Base-by-base conservation (phyloP, 1,139 yeast species). In the Saccharomycopsis crataegensis region DNA sequence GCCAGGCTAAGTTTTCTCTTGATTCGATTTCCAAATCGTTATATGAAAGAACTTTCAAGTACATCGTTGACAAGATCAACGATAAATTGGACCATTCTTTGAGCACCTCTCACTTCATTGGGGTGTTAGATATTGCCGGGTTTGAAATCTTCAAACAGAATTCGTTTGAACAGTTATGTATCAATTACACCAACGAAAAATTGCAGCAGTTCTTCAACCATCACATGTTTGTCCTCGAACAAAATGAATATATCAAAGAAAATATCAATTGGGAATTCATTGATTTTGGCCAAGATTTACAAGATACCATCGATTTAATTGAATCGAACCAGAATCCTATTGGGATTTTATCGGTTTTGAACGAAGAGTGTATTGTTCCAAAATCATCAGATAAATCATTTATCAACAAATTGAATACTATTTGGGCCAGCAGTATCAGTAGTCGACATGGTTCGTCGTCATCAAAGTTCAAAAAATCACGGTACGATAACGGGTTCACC, bases 141-240 rank as follows among this genome's bases (percentile, higher is more conserved):
- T 94, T 93, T 70, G 99, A 94, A 70, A 93, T 93, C 57, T 94
- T 94, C 66, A 83, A 88, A 56, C 78, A 79, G 57, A 94, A 94
- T 65, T 88, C 96, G 1, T 93, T 94, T 67, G 99, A 94, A 67
- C 99, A 94, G 69, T 76, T 94, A 46, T 93, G 99, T 70, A 94
- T 94, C 65, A 94, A 94, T 65, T 93, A 88, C 67, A 93, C 99
- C 50, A 94, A 94, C 68, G 99, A 94, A 69, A 90, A 88, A 65
- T 74, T 94, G 48, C 99, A 94, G 68, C 99, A 94, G 67, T 93
- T 90, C 65, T 94, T 94, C 77, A 94, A 94, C 65, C 99, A 94
- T 67, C 98, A 93, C 68, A 91, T 95, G 80, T 94, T 94, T 71
- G 95, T 91, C 12, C 75, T 94, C 45, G 99, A 94, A 67, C 99